These are phyloP conservation scores for Gracilaria gracilis DNA, from an alignment of 23 red algal species.

Conservation along the genomic window DNA sequence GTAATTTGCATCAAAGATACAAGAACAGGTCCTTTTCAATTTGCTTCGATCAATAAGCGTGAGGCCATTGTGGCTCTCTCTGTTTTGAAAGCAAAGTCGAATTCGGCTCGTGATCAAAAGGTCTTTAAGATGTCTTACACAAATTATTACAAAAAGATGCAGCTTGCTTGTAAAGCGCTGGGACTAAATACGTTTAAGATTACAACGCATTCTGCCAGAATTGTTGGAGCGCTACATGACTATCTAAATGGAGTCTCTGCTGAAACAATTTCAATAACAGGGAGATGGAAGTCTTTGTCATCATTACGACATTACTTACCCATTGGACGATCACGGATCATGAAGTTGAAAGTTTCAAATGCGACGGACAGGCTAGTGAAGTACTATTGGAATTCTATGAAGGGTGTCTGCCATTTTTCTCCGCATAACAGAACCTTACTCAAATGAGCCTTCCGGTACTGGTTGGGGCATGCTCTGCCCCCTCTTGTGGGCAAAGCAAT, in stretches of 20 bases:
- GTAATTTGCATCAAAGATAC: constrained; percentile 7
- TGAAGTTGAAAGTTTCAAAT: neutral
- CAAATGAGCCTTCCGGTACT: neutral
- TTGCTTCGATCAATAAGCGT: neutral
- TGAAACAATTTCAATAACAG: constrained; percentile 23
- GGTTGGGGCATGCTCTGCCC: neutral
- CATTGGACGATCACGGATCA: constrained; percentile 3
- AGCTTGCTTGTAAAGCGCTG: neutral
- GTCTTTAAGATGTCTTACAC: neutral
- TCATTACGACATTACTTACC: neutral
- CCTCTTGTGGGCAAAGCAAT: neutral
- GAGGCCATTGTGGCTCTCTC: neutral
- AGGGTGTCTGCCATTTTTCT: neutral
- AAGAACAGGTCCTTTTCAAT: constrained; percentile 35
- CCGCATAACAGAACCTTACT: neutral
- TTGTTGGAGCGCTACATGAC: constrained; percentile 23
- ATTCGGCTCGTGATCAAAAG: neutral
- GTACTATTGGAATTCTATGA: neutral
- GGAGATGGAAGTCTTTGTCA: neutral
- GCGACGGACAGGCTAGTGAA: neutral
- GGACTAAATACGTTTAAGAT: neutral
- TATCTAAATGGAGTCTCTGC: neutral
- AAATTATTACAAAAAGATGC: neutral
- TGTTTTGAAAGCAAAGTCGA: neutral
- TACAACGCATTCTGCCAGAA: constrained; percentile 15